Evolutionary conservation across 31 red algal species (phyloP).

Genomic region (Porphyra umbilicalis): DNA sequence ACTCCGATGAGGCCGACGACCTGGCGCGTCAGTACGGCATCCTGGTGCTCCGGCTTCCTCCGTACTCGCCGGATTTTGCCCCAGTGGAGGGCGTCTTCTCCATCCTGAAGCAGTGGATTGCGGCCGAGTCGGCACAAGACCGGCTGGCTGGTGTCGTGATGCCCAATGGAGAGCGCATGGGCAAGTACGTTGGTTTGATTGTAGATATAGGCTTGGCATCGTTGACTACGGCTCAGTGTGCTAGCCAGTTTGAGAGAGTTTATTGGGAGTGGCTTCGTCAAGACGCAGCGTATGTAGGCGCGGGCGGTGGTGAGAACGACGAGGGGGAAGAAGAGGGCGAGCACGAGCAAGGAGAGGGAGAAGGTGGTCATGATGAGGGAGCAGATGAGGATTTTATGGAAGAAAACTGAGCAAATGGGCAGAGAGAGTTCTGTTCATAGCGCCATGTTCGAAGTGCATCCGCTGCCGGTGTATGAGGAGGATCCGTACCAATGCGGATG

Average conservation of each 20-base stretch:
- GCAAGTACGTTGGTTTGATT: not conserved
- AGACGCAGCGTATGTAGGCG: too few relatives aligned
- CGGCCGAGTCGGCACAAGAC: not conserved
- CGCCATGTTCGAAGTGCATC: too few relatives aligned
- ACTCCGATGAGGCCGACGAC: not conserved
- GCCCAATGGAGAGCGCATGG: not conserved
- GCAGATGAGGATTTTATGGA: too few relatives aligned
- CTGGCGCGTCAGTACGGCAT: not conserved
- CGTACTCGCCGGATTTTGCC: not conserved
- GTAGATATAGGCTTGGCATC: not conserved
- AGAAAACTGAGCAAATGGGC: too few relatives aligned
- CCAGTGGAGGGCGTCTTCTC: not conserved
- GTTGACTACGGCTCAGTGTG: not conserved
- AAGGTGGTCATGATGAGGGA: too few relatives aligned
- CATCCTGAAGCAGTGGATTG: not conserved
- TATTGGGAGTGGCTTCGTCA: not conserved
- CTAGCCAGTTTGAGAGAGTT: not conserved
- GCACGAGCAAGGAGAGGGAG: too few relatives aligned
- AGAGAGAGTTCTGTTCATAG: too few relatives aligned
- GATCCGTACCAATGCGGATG: too few relatives aligned
- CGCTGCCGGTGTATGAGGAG: too few relatives aligned
- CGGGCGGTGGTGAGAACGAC: too few relatives aligned
- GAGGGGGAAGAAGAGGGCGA: too few relatives aligned
- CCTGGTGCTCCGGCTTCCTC: not conserved
- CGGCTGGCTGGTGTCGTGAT: not conserved